Base-by-base conservation (phyloP, 768 basidiomycete genomes). In the Porpolomopsis calyptriformis region DNA sequence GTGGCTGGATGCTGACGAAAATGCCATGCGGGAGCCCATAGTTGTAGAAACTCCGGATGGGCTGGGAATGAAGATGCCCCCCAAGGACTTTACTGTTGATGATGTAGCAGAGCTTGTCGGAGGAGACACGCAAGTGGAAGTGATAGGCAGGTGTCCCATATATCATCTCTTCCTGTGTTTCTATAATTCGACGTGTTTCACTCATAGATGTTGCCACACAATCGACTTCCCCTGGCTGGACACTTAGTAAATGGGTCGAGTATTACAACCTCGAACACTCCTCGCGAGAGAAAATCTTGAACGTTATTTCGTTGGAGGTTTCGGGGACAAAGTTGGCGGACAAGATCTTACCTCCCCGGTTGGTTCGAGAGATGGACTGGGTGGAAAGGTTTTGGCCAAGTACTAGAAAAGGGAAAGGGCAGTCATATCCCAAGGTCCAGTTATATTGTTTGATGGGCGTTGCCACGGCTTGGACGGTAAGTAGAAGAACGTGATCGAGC, bases 361-460 rank as follows among this genome's bases (percentile, higher is more conserved):
- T 97, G 19, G 85, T 88, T 29, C 73, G 86, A 43, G 88, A 97
- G 46, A 61, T 97, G 52, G 96, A 97, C 56, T 99, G 94, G 94
- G 94, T 97, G 4, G 91, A 96, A 60, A 86, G 84, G 49, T 88
- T 82, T 61, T 99, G 94, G 94, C 92, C 92, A 0, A 73, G 72
- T 47, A 78, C 78, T 39, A 76, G 78, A 55, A 84, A 80, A 60
- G 79, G 80, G 29, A 78, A 78, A 54, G 79, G 82, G 0, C 75
- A 87, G 48, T 56, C 73, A 43, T 92, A 85, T 57, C 94, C 94
- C 5, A 94, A 94, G 57, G 94, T 99, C 1, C 91, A 94, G 57
- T 62, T 94, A 42, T 99, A 99, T 60, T 97, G 94, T 57, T 68
- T 99, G 47, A 99, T 99, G 96, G 88, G 90, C 26, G 91, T 94